phyloP scores from a whole-genome alignment of 2,329 filamentous ascomycete genomes.

The Polytolypa hystricis region DNA sequence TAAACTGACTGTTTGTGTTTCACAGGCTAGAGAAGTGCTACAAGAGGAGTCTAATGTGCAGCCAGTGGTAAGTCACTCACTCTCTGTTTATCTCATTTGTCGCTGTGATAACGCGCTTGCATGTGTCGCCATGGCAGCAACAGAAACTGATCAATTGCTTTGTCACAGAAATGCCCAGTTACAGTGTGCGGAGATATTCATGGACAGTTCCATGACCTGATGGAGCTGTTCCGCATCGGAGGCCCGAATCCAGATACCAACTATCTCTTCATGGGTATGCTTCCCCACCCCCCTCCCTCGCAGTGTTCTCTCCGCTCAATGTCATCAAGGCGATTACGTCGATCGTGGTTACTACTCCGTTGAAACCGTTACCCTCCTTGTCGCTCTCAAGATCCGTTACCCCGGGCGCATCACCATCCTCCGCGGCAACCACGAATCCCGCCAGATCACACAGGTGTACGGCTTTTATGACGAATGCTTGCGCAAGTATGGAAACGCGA shows the following conservation, averaged over 20 bases:
- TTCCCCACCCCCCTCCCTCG: slow-evolving; percentile 9
- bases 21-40: slow-evolving; percentile 82
- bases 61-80: slow-evolving; percentile 64
- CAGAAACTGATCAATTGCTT: slow-evolving; percentile 13
- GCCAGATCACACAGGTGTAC: slow-evolving; percentile 98
- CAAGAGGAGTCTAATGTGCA: slow-evolving; percentile 98
- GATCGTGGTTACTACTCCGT: slow-evolving; percentile 98
- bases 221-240: slow-evolving; percentile 99
- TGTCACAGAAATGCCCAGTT: slow-evolving; percentile 80
- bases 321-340: slow-evolving; percentile 76
- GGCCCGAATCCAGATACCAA: slow-evolving; percentile 97
- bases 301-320: slow-evolving; percentile 12
- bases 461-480: slow-evolving; percentile 99
- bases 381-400: slow-evolving; percentile 95
- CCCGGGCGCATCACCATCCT: slow-evolving; percentile 96
- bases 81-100: slow-evolving; percentile 3
- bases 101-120: not conserved
- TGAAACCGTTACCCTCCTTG: slow-evolving; percentile 91
- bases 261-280: slow-evolving; percentile 95
- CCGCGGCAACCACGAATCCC: slow-evolving; percentile 96
- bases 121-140: not conserved
- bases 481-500: slow-evolving; percentile 97
- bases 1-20: too few relatives aligned
- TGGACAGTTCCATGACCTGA: slow-evolving; percentile 96
- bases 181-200: slow-evolving; percentile 99